A percentile compares a stretch with the other conserved stretches of the same genome.
phyloP scores from a whole-genome alignment of 495 filamentous ascomycete species.

The Aspergillus coremiiformis region DNA sequence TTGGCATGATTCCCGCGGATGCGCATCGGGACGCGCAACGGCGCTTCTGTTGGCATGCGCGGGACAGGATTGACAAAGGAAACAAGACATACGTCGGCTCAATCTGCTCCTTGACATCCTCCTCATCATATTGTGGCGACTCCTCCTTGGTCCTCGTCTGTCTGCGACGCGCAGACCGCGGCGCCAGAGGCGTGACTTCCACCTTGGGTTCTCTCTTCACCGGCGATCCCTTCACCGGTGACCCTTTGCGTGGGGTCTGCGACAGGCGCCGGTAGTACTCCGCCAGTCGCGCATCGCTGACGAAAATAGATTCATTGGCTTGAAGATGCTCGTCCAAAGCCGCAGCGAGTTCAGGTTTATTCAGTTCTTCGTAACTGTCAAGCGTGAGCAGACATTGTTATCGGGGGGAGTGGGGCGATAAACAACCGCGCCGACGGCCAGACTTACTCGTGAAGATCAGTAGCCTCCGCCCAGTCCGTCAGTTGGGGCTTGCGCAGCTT shows the following conservation, averaged over 20 bases:
- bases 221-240: slow-evolving; percentile 81
- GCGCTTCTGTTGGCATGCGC: background rate
- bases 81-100: slow-evolving; percentile 35
- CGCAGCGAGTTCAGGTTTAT: slow-evolving; percentile 75
- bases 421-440: slow-evolving; percentile 16
- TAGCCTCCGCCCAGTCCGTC: slow-evolving; percentile 60
- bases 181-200: slow-evolving; percentile 22
- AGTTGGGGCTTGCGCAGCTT: slow-evolving; percentile 81
- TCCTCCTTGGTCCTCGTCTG: slow-evolving; percentile 19
- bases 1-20: background rate
- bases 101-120: slow-evolving; percentile 36
- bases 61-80: background rate
- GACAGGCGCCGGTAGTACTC: slow-evolving; percentile 68
- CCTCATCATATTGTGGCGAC: too few species aligned
- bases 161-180: slow-evolving; percentile 25
- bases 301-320: slow-evolving; percentile 53
- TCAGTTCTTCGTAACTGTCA: slow-evolving; percentile 58
- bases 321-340: slow-evolving; percentile 69
- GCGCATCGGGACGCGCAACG: background rate
- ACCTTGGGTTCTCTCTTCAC: slow-evolving; percentile 57
- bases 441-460: slow-evolving; percentile 64
- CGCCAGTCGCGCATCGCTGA: slow-evolving; percentile 53
- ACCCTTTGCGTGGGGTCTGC: slow-evolving; percentile 41
- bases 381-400: background rate
- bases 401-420: background rate